Percentiles rank a stretch among this genome's conserved stretches.
These are phyloP conservation scores for Apiospora marii DNA, from an alignment of 2,329 filamentous ascomycete species.

Conservation along the genomic window DNA sequence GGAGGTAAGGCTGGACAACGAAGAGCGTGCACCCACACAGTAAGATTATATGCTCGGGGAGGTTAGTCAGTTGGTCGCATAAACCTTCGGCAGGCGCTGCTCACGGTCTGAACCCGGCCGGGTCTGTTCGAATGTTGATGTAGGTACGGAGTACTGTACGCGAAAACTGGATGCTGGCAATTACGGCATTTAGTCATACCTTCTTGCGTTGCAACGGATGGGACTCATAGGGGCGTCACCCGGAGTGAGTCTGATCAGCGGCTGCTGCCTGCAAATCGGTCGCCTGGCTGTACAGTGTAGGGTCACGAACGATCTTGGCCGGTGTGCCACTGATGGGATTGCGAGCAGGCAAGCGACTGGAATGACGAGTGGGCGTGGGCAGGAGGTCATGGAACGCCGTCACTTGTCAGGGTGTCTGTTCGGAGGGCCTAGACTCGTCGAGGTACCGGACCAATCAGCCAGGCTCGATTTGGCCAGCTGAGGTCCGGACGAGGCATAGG, in stretches of 20 bases:
- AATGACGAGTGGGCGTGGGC: neutral
- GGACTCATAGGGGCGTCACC: neutral
- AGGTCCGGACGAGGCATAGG: conserved; percentile 8
- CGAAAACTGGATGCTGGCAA: neutral
- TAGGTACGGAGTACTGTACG: neutral
- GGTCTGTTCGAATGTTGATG: neutral
- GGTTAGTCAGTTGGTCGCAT: conserved; percentile 19
- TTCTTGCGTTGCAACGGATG: neutral
- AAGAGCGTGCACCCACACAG: neutral
- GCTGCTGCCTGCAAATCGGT: conserved; percentile 4
- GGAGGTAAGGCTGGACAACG: conserved; percentile 1
- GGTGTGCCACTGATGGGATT: neutral
- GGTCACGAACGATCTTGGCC: neutral
- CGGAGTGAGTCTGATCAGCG: neutral
- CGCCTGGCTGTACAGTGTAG: neutral
- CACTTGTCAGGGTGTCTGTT: conserved; percentile 14
- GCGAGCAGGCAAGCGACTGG: conserved; percentile 9
- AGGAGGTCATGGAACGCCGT: conserved; percentile 6
- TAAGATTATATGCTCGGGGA: conserved; percentile 6
- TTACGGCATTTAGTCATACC: neutral
- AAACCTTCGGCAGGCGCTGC: conserved; percentile 17
- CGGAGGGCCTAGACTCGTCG: conserved; percentile 18
- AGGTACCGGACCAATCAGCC: conserved; percentile 22
- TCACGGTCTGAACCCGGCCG: conserved; percentile 1
- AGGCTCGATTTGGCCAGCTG: conserved; percentile 17